These are phyloP conservation scores for Gentiana macrophylla DNA, from an alignment of 257 asterid species.

Conservation along the genomic window DNA sequence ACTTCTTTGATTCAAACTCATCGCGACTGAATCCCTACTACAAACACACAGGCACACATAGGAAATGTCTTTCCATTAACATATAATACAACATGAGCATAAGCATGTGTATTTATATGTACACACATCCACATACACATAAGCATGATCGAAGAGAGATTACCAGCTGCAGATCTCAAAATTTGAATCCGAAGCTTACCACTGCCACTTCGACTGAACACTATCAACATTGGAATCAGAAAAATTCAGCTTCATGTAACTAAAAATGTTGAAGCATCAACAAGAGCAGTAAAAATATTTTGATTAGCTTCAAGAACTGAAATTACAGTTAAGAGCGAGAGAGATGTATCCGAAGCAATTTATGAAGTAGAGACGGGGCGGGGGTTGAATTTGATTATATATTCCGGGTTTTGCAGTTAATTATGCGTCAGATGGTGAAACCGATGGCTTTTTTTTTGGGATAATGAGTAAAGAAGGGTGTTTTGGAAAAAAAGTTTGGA, in stretches of 20 bases:
- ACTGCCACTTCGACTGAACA: slow-evolving; percentile 5
- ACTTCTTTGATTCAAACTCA: background rate
- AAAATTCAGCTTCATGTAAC: slow-evolving; percentile 9
- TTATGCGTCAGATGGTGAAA: slow-evolving; percentile 16
- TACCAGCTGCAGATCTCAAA: slow-evolving; percentile 58
- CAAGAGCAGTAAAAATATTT: slow-evolving; percentile 1
- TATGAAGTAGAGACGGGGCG: background rate
- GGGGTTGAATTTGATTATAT: slow-evolving; percentile 26
- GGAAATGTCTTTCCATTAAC: slow-evolving; percentile 1
- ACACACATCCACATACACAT: background rate
- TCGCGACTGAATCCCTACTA: slow-evolving; percentile 1
- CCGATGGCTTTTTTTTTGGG: slow-evolving; percentile 20
- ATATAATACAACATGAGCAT: slow-evolving; percentile 1
- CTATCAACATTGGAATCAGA: slow-evolving; percentile 38
- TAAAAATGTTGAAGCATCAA: slow-evolving; percentile 2
- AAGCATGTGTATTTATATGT: too few species aligned
- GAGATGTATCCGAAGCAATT: slow-evolving; percentile 18
- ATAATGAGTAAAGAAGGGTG: too few species aligned
- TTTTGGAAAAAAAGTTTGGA: too few species aligned
- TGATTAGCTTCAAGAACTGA: slow-evolving; percentile 4
- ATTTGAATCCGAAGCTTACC: slow-evolving; percentile 27
- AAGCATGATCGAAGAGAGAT: slow-evolving; percentile 31
- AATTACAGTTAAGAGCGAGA: background rate
- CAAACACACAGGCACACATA: slow-evolving; percentile 1
- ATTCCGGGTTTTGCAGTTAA: slow-evolving; percentile 18